Evolutionary conservation across 805 yeast species (phyloP), one percentile per base, ranked within the genome.

Genomic region (Metschnikowia dekortorum): DNA sequence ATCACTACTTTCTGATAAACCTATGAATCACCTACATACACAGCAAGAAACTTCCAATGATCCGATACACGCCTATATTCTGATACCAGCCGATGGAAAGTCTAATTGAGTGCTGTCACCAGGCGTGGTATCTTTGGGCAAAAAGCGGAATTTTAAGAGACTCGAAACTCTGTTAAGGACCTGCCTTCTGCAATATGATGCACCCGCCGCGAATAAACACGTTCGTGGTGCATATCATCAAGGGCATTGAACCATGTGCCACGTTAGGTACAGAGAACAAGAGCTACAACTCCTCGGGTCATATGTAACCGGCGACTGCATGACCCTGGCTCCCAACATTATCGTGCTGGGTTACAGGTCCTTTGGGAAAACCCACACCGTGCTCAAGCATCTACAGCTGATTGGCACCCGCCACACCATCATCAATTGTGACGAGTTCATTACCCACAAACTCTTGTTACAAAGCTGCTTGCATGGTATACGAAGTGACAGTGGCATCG

Each of bases 301-400:
- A 0, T 75, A 69, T 46, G 47, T 79, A 1, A 59, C 68, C 7
- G 60, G 60, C 8, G 65, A 68, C 16, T 29, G 57, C 1, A 55
- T 50, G 3, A 33, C 60, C 2, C 65, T 69, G 62, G 64, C 67
- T 0, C 71, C 77, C 1, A 60, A 71, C 6, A 42, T 79, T 9
- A 59, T 76, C 2, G 67, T 79, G 3, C 81, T 78, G 56, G 84
- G 84, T 0, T 70, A 73, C 50, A 66, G 71, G 47, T 70, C 82
- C 1, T 65, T 76, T 14, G 84, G 84, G 0, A 80, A 80, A 55
- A 63, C 81, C 2, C 64, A 62, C 48, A 67, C 73, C 0, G 62
- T 79, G 5, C 54, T 51, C 1, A 49, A 57, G 14, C 75, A 66
- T 51, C 58, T 78, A 13, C 44, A 65, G 6, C 49, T 55, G 8